Percentiles rank a stretch among this genome's conserved stretches.
These are phyloP conservation scores for Ustilago esculenta DNA, from an alignment of 1,284 basidiomycete species.

Conservation along the genomic window DNA sequence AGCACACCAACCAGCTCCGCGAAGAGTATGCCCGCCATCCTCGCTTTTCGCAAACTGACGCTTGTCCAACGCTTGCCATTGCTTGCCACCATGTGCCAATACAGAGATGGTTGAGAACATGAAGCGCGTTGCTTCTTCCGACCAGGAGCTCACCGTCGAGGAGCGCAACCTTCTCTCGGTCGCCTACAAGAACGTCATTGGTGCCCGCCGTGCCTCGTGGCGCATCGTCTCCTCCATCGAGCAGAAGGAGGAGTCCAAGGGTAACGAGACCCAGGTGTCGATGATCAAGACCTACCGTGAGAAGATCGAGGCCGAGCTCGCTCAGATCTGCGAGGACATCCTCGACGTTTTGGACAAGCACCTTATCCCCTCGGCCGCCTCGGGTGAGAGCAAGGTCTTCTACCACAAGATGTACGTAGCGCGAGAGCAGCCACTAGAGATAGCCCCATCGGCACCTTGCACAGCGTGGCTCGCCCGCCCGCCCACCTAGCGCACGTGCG, in stretches of 20 bases:
- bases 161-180: conserved; percentile 98
- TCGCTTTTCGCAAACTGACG: no score
- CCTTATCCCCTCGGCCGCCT: conserved; percentile 96
- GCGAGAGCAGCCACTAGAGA: neutral
- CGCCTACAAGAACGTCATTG: conserved; percentile 99
- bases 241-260: conserved; percentile 99
- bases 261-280: conserved; percentile 93
- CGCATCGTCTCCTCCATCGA: conserved; percentile 99
- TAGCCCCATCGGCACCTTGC: neutral
- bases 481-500: neutral
- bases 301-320: conserved; percentile 97
- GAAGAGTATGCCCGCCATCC: no score
- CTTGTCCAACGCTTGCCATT: neutral
- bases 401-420: conserved; percentile 95
- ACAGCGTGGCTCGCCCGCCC: no score
- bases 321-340: conserved; percentile 99
- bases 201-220: conserved; percentile 98
- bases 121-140: conserved; percentile 67
- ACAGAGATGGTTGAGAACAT: conserved; percentile 68
- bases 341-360: conserved; percentile 98
- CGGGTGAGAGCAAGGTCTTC: conserved; percentile 99
- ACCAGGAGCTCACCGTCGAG: conserved; percentile 88
- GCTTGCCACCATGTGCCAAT: no score
- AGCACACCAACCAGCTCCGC: conserved; percentile 2
- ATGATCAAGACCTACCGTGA: conserved; percentile 99